Evolutionary conservation across 768 basidiomycete species (phyloP), one percentile per base, ranked within the genome.

Genomic region (Xerocomellus amylosporus): DNA sequence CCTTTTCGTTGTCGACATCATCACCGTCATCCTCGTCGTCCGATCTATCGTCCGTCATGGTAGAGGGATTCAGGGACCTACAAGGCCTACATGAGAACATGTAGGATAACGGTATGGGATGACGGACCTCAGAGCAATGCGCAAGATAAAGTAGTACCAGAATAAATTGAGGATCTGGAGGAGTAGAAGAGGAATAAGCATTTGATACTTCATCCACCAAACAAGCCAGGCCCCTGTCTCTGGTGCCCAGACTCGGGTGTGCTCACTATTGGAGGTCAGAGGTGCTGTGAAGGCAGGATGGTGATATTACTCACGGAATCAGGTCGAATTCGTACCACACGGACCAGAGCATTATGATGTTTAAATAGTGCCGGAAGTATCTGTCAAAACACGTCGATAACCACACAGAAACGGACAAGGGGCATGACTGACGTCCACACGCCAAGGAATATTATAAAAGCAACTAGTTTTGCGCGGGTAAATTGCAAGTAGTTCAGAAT

Each of bases 331-430:
- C 85, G 34, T 64, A 77, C 86, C 86, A 93, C 5, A 95, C 87
- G 4, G 93, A 96, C 79, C 83, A 88, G 15, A 98, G 79, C 20
- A 98, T 95, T 50, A 76, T 73, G 51, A 96, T 68, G 69, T 97
- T 98, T 39, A 95, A 75, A 66, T 88, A 97, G 69, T 95, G 94
- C 4, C 96, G 90, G 79, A 95, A 90, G 67, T 98, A 98, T 8
- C 92, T 96, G 64, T 14, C 5, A 15, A 50, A 51, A 51, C 9
- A 4, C 5, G 3, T 53, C 1, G 19, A 51, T 22, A 4, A 46
- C 7, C 2, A 26, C 1, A 41, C 2, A 14, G 22, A 30, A 8
- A 37, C 8, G 22, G 5, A 43, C 3, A 22, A 39, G 26, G 34
- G 30, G 17, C 0, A 36, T 20, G 17, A 82, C 90, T 70, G 63